Conservation (phyloP, 1,284 basidiomycete genomes). For the Sanghuangporus weigelae region DNA sequence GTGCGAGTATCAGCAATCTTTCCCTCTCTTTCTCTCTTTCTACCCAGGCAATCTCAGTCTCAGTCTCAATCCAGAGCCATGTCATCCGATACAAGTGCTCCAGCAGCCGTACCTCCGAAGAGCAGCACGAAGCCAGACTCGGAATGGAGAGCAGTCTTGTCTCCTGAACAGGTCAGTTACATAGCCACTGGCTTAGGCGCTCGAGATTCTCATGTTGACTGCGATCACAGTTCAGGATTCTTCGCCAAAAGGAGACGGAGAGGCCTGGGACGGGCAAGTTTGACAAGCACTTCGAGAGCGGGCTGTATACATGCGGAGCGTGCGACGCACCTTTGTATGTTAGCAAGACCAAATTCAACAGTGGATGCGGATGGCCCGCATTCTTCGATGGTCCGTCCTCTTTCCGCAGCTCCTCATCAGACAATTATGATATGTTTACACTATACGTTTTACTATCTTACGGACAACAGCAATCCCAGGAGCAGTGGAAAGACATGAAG, state of each 20-base stretch:
- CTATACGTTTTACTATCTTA: background rate
- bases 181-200: background rate
- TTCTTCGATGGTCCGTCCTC: conserved; percentile 76
- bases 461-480: conserved; percentile 71
- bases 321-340: conserved; percentile 77
- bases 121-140: conserved; percentile 53
- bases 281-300: conserved; percentile 60
- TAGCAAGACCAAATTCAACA: conserved; percentile 87
- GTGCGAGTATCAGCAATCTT: background rate
- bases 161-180: conserved; percentile 68
- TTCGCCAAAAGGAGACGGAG: conserved; percentile 89
- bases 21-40: background rate
- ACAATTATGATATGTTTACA: background rate
- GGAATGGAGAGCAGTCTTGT: conserved; percentile 86
- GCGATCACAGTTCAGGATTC: conserved; percentile 66
- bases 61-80: background rate
- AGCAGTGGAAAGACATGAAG: conserved; percentile 73
- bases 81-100: background rate
- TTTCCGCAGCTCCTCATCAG: background rate
- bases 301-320: conserved; percentile 72
- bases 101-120: background rate
- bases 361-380: conserved; percentile 96
- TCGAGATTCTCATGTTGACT: background rate
- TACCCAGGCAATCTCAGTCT: background rate
- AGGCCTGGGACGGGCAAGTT: conserved; percentile 71